Base-by-base conservation (phyloP, 495 filamentous ascomycete species). In the Aspergillus egyptiacus region DNA sequence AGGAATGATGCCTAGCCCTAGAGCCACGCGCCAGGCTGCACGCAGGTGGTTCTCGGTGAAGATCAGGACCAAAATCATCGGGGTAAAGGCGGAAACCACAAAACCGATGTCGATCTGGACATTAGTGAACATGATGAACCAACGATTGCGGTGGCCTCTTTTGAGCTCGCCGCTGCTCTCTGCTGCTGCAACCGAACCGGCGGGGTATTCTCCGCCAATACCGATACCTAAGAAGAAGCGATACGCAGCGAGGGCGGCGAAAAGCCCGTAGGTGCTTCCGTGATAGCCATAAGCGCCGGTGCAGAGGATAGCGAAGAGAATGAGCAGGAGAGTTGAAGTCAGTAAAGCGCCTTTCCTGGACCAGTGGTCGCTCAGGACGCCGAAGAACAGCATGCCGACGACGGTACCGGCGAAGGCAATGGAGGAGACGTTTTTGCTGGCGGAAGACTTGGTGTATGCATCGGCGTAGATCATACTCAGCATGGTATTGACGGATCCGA, bases 61-160 rank as follows among this genome's bases (percentile, higher is more conserved):
- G 34, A 85, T 83, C 46, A 85, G 74, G 5, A 85, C 80, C 11
- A 93, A 69, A 28, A 93, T 72, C 72, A 73, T 81, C 2, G 87
- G 84, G 2, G 89, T 81, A 37, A 95, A 76, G 0, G 86, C 80
- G 2, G 86, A 81, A 33, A 86, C 67, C 3, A 93, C 85, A 41
- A 87, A 91, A 0, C 83, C 89, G 19, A 76, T 76, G 62, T 95
- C 87, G 51, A 96, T 94, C 71, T 86, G 83, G 27, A 86, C 77
- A 68, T 95, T 95, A 35, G 90, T 96, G 66, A 94, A 95, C 54
- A 94, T 74, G 59, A 94, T 89, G 65, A 95, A 96, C 87, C 87
- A 95, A 17, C 82, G 77, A 58, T 95, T 91, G 11, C 90, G 71
- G 18, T 82, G 82, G n/a, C 90, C 91, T 7, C 62, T 60, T 62